Evolutionary conservation across 306 rosid species (phyloP).

Genomic region (Gillenia trifoliata): DNA sequence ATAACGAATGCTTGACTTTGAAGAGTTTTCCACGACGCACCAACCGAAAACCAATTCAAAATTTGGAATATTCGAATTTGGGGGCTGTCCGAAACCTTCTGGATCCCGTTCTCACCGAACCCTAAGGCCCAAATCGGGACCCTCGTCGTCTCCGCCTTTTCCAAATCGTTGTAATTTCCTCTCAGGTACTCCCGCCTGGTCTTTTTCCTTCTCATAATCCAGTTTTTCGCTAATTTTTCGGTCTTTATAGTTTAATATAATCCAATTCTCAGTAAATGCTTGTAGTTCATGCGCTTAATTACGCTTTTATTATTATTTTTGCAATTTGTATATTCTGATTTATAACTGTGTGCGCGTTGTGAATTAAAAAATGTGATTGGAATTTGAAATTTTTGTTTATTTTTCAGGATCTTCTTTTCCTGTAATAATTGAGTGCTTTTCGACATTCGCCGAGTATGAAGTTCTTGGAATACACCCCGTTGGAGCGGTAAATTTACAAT

Average conservation of each 20-base stretch:
- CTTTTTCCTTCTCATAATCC: neutral
- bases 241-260: neutral
- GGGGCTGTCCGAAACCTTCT: constrained; percentile 10
- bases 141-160: neutral
- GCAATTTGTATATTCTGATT: neutral
- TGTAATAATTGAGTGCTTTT: neutral
- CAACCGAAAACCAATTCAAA: neutral
- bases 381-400: neutral
- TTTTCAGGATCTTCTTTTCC: constrained; percentile 11
- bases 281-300: neutral
- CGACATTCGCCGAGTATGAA: constrained; percentile 46
- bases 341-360: neutral
- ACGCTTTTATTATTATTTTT: neutral
- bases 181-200: neutral
- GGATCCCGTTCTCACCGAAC: constrained; percentile 9
- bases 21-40: neutral
- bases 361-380: neutral
- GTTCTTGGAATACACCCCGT: constrained; percentile 74
- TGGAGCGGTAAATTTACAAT: constrained; percentile 59
- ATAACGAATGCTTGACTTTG: neutral
- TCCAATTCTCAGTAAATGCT: neutral
- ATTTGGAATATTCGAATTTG: constrained; percentile 41
- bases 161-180: neutral
- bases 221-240: neutral
- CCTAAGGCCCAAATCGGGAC: neutral